phyloP scores from a whole-genome alignment of 257 asterid species.

The Solanum sejunctum region DNA sequence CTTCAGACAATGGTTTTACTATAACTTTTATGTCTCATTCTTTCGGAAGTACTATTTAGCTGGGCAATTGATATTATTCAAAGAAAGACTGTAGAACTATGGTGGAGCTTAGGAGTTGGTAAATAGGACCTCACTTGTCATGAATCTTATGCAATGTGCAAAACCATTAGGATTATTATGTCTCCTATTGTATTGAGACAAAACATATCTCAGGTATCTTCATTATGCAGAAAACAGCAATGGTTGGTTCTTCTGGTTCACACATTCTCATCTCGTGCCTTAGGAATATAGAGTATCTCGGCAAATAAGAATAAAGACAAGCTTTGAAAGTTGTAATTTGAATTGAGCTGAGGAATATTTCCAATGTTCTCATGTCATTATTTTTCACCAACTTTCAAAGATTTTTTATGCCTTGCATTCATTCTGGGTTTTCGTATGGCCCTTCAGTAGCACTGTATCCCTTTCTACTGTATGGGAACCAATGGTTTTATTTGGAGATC shows the following conservation, averaged over 20 bases:
- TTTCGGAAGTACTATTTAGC: neutral
- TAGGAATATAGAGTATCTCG: neutral
- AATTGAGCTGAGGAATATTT: neutral
- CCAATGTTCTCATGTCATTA: neutral
- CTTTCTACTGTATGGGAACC: neutral
- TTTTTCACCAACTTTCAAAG: neutral
- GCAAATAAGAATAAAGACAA: neutral
- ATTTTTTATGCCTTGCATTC: neutral
- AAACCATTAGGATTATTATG: neutral
- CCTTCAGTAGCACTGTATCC: neutral
- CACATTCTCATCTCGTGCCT: neutral
- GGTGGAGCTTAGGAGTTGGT: neutral
- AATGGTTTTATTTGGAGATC: neutral
- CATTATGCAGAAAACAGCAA: neutral
- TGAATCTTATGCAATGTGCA: neutral
- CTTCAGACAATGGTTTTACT: neutral
- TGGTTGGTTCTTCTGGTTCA: neutral
- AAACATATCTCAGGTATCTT: neutral
- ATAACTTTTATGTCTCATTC: neutral
- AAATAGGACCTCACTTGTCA: neutral
- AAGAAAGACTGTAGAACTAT: neutral
- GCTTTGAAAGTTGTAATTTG: neutral
- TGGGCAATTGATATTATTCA: neutral
- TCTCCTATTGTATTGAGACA: neutral
- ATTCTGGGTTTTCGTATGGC: neutral